Evolutionary conservation across 495 filamentous ascomycete species (phyloP).

Genomic region (Lichenothelia convexa): DNA sequence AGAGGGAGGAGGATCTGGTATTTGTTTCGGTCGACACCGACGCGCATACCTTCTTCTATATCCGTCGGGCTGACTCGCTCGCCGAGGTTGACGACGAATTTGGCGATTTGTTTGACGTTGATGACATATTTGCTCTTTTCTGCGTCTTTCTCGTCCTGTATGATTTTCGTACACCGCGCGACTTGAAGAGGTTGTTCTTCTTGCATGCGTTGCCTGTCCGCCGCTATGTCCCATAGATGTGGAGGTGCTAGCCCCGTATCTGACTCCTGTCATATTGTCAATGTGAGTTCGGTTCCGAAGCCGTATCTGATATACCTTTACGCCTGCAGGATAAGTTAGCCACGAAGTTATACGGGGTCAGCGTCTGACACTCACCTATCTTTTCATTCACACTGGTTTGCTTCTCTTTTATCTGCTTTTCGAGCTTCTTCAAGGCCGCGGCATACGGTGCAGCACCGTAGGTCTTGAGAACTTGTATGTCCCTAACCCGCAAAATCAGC

Average conservation of each 20-base stretch:
- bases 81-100: constrained; percentile 96
- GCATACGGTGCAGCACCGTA: constrained; percentile 96
- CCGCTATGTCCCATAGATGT: constrained; percentile 96
- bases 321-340: not conserved
- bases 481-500: constrained; percentile 39
- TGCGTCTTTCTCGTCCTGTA: constrained; percentile 84
- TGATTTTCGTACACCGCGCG: constrained; percentile 97
- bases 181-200: constrained; percentile 98
- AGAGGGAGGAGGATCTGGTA: constrained; percentile 95
- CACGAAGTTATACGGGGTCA: not conserved
- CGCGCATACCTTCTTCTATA: constrained; percentile 98
- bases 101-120: constrained; percentile 99
- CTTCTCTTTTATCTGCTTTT: constrained; percentile 96
- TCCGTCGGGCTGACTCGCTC: constrained; percentile 94
- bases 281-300: no score
- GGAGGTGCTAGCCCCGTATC: constrained; percentile 95
- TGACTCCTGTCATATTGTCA: no score
- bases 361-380: constrained; percentile 52
- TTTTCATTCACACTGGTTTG: constrained; percentile 96
- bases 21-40: constrained; percentile 94
- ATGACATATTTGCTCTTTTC: constrained; percentile 99
- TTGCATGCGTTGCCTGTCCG: constrained; percentile 91
- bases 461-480: constrained; percentile 97
- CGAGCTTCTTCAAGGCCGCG: constrained; percentile 78
- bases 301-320: not conserved